phyloP scores from a whole-genome alignment of 2,329 filamentous ascomycete species.

The Diaporthe helianthi region DNA sequence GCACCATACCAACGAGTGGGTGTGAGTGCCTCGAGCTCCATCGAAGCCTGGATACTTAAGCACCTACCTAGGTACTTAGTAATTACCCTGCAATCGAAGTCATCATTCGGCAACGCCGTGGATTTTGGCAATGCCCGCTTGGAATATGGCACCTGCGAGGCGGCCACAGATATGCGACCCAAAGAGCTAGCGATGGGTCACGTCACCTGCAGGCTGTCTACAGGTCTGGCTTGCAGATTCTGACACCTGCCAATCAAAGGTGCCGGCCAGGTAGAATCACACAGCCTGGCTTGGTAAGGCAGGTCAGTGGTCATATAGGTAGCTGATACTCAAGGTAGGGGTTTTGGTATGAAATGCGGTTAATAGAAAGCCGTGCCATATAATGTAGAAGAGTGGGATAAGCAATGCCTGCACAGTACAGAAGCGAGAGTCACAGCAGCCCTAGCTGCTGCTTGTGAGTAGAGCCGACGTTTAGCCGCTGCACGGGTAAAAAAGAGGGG shows the following conservation, averaged over 20 bases:
- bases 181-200: background rate
- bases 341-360: background rate
- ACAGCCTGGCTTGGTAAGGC: background rate
- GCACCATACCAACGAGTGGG: background rate
- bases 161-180: background rate
- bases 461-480: slow-evolving; percentile 2
- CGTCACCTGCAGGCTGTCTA: too few relatives aligned
- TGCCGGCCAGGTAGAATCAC: background rate
- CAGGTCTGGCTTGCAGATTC: too few relatives aligned
- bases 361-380: background rate
- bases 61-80: too few relatives aligned
- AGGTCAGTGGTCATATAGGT: background rate
- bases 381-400: background rate
- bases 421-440: background rate
- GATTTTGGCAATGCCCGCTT: background rate
- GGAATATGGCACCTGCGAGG: too few relatives aligned
- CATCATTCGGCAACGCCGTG: background rate
- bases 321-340: too few relatives aligned
- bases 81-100: too few relatives aligned
- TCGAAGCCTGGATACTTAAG: background rate
- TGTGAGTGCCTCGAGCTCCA: background rate
- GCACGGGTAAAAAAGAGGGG: background rate
- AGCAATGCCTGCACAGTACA: background rate
- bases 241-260: background rate
- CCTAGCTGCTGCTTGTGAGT: too few relatives aligned